phyloP scores from a whole-genome alignment of 1,139 yeast species.

The Nakaseomyces uthaithaninus region DNA sequence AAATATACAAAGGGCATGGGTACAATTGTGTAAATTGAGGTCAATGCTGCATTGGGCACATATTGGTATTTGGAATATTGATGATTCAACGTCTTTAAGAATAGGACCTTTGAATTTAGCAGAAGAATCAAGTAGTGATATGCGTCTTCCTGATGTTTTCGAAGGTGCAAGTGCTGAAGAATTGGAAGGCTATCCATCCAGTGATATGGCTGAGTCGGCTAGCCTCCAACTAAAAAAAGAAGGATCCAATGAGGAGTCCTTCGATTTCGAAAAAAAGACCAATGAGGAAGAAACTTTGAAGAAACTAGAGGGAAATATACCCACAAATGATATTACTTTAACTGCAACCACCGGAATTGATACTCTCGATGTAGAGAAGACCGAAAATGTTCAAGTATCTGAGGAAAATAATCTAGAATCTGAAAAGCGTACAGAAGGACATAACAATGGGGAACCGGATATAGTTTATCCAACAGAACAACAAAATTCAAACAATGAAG shows the following conservation, averaged over 20 bases:
- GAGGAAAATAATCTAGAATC: too few relatives aligned
- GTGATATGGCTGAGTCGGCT: constrained; percentile 7
- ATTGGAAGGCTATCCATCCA: constrained; percentile 2
- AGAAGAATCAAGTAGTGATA: constrained; percentile 11
- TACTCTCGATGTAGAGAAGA: neutral
- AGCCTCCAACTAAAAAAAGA: constrained; percentile 1
- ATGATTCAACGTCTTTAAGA: constrained; percentile 29
- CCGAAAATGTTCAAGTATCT: too few relatives aligned
- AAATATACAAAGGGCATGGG: constrained; percentile 44
- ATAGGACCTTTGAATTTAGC: constrained; percentile 29
- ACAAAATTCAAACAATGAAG: too few relatives aligned
- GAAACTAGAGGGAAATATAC: neutral
- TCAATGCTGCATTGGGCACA: constrained; percentile 77
- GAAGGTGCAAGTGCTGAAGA: constrained; percentile 7
- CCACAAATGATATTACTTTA: neutral
- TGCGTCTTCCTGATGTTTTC: constrained; percentile 3
- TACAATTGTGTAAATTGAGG: constrained; percentile 47
- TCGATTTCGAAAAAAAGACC: constrained; percentile 3
- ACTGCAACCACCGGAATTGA: neutral
- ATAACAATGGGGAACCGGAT: too few relatives aligned
- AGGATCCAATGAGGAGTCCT: neutral
- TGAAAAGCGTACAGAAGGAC: too few relatives aligned
- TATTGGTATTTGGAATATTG: constrained; percentile 47
- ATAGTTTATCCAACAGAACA: too few relatives aligned
- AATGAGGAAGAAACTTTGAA: neutral